phyloP scores from a whole-genome alignment of 371 early-diverging fungal species.

The Synchytrium microbalum region DNA sequence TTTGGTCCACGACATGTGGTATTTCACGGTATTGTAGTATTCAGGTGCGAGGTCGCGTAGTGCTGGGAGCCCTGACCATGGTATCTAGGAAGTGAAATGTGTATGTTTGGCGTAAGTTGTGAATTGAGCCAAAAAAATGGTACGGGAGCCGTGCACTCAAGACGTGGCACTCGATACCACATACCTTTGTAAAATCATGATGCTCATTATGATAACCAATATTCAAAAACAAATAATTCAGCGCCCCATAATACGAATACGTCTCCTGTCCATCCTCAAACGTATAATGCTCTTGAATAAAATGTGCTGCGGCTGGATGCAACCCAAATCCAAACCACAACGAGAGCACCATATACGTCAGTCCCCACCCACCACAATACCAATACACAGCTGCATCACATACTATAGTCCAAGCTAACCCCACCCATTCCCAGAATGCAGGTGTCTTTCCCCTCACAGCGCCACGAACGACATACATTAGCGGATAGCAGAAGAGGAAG shows the following conservation, averaged over 20 bases:
- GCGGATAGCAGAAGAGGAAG: conserved; percentile 60
- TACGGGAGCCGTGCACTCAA: background rate
- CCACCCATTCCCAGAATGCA: conserved; percentile 70
- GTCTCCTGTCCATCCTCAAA: conserved; percentile 94
- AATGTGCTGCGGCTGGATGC: conserved; percentile 95
- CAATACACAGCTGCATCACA: conserved; percentile 50
- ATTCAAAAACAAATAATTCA: conserved; percentile 57
- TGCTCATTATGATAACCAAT: conserved; percentile 92
- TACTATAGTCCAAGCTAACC: conserved; percentile 56
- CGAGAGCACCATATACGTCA: conserved; percentile 63
- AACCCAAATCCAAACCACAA: conserved; percentile 85
- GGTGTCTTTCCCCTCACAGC: conserved; percentile 65
- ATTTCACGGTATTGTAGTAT: conserved; percentile 78
- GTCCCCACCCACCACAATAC: conserved; percentile 58
- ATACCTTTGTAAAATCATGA: conserved; percentile 82
- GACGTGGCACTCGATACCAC: background rate
- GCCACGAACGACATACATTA: conserved; percentile 86
- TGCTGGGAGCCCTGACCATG: conserved; percentile 84
- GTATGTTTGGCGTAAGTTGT: too few species aligned
- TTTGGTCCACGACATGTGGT: conserved; percentile 83
- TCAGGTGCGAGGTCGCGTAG: conserved; percentile 77
- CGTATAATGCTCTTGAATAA: conserved; percentile 96
- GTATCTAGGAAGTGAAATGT: conserved; percentile 46
- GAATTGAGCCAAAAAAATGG: too few species aligned
- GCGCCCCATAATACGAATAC: conserved; percentile 91